A percentile compares a stretch with the other conserved stretches of the same genome.
Evolutionary conservation across 2,329 filamentous ascomycete species (phyloP).

Genomic region (Alternaria triticina): DNA sequence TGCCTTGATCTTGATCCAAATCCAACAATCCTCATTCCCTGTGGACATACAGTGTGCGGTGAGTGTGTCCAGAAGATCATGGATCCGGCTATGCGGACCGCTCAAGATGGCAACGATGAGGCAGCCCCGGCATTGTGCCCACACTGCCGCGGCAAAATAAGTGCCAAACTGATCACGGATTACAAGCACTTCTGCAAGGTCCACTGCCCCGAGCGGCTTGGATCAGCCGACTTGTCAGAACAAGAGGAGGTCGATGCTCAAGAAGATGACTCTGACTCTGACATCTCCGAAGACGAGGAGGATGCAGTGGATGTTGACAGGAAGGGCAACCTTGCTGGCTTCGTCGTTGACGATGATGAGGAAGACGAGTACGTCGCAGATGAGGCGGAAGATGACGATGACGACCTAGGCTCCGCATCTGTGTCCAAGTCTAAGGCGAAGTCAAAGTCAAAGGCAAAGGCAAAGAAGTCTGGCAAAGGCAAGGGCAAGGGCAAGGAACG

Average conservation of each 20-base stretch:
- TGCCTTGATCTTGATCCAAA: constrained; percentile 80
- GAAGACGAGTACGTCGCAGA: constrained; percentile 49
- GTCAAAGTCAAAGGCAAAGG: constrained; percentile 32
- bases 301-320: constrained; percentile 48
- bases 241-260: constrained; percentile 33
- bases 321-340: constrained; percentile 54
- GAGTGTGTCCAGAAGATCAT: constrained; percentile 76
- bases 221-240: constrained; percentile 30
- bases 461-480: constrained; percentile 29
- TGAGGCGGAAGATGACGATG: constrained; percentile 43
- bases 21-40: constrained; percentile 79
- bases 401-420: neutral
- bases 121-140: constrained; percentile 72
- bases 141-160: constrained; percentile 72
- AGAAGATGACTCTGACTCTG: constrained; percentile 41
- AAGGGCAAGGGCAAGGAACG: constrained; percentile 56
- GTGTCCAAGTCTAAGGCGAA: constrained; percentile 34
- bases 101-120: constrained; percentile 57
- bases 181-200: constrained; percentile 75
- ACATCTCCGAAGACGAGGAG: constrained; percentile 41
- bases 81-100: constrained; percentile 60
- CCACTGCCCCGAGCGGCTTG: constrained; percentile 64
- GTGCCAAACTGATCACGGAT: constrained; percentile 74
- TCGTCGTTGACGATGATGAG: constrained; percentile 62
- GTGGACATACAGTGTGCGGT: constrained; percentile 79